These are phyloP conservation scores for Fremontodendron californicum DNA, from an alignment of 345 rosid genomes.

Conservation along the genomic window DNA sequence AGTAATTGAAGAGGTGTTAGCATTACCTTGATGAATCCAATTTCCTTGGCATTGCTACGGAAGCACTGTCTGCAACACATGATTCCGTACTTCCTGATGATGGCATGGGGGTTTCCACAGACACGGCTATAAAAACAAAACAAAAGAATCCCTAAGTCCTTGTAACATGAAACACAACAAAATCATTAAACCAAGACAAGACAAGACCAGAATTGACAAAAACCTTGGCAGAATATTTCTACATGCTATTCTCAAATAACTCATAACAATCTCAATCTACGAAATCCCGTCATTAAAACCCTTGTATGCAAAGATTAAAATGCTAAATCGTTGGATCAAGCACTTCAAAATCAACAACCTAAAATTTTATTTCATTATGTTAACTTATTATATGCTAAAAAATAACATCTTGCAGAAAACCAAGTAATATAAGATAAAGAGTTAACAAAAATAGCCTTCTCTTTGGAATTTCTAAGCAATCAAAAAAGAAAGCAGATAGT, in stretches of 20 bases:
- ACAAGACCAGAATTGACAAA: background rate
- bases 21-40: constrained; percentile 13
- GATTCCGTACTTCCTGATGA: constrained; percentile 39
- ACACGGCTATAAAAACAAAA: constrained; percentile 27
- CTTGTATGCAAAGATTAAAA: background rate
- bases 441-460: background rate
- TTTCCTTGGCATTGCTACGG: constrained; percentile 39
- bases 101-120: constrained; percentile 39
- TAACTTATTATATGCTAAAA: background rate
- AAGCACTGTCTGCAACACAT: constrained; percentile 34
- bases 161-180: background rate
- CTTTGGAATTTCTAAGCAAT: background rate
- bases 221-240: too few relatives aligned
- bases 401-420: background rate
- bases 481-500: background rate
- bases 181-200: background rate
- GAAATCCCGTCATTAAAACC: background rate
- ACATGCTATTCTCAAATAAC: background rate
- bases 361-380: too few relatives aligned
- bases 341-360: background rate
- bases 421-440: background rate
- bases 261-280: background rate
- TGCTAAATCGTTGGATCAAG: background rate
- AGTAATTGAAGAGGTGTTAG: background rate
- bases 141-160: constrained; percentile 3